Conservation (phyloP, 1,284 basidiomycete species). For the Mrakiaceae sp. region DNA sequence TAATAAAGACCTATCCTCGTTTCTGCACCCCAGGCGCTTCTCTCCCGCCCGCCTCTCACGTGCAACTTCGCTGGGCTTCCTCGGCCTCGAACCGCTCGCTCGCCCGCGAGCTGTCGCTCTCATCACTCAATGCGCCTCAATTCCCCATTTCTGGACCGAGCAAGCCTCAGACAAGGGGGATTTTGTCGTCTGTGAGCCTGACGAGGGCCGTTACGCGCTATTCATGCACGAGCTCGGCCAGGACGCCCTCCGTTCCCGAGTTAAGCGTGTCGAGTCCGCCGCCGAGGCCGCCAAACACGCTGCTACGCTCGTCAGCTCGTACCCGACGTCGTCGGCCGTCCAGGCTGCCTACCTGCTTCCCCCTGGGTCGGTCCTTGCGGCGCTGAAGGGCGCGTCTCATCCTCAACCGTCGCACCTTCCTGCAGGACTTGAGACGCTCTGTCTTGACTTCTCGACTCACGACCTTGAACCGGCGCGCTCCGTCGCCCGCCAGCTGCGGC, state of each 20-base stretch:
- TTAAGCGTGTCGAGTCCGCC: slow-evolving; percentile 15
- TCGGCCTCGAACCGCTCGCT: too few species aligned
- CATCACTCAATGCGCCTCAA: too few species aligned
- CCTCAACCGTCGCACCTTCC: slow-evolving; percentile 12
- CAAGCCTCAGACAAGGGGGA: neutral
- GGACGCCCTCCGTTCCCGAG: slow-evolving; percentile 17
- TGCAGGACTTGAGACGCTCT: slow-evolving; percentile 24
- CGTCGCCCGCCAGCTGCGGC: slow-evolving; percentile 26
- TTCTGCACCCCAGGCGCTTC: too few species aligned
- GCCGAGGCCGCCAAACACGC: slow-evolving; percentile 32
- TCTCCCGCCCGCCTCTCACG: too few species aligned
- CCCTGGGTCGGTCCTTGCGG: slow-evolving; percentile 17
- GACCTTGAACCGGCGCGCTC: slow-evolving; percentile 29
- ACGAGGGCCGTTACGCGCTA: slow-evolving; percentile 22
- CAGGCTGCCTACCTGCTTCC: slow-evolving; percentile 35
- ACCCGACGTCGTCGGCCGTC: slow-evolving; percentile 39
- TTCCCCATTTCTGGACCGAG: too few species aligned
- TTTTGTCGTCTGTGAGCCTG: slow-evolving; percentile 31
- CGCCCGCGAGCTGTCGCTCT: too few species aligned
- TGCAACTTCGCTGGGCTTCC: too few species aligned
- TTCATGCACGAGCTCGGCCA: slow-evolving; percentile 25
- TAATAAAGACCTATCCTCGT: too few species aligned
- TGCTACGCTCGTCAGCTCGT: slow-evolving; percentile 38
- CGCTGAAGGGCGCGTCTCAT: slow-evolving; percentile 14
- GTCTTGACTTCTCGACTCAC: slow-evolving; percentile 33